Evolutionary conservation across 257 asterid species (phyloP).

Genomic region (Solanum chiquidenum): DNA sequence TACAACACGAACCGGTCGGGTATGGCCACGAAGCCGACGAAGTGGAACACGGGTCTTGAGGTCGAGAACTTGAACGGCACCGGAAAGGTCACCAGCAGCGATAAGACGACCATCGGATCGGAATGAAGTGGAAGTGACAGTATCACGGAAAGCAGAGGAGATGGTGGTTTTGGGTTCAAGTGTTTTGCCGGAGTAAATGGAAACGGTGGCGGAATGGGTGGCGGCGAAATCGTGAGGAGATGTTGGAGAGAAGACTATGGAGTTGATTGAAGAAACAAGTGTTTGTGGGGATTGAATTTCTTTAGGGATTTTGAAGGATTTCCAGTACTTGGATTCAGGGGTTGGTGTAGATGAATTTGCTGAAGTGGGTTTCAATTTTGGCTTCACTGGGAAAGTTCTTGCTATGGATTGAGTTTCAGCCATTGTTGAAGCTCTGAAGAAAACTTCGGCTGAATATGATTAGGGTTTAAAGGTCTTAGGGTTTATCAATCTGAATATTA

Average conservation of each 20-base stretch:
- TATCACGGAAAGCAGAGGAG: constrained; percentile 32
- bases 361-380: constrained; percentile 55
- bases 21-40: constrained; percentile 63
- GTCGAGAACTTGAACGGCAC: constrained; percentile 68
- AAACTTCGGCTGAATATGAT: not conserved
- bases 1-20: constrained; percentile 56
- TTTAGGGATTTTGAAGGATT: constrained; percentile 67
- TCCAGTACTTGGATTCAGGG: constrained; percentile 81
- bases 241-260: constrained; percentile 54
- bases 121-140: constrained; percentile 53
- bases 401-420: constrained; percentile 21
- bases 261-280: constrained; percentile 35
- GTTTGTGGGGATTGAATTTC: constrained; percentile 36
- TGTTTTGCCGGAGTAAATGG: constrained; percentile 46
- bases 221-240: constrained; percentile 83
- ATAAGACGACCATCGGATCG: constrained; percentile 72
- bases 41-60: constrained; percentile 43
- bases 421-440: constrained; percentile 19
- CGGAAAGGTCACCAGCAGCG: constrained; percentile 72
- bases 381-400: constrained; percentile 41
- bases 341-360: constrained; percentile 34
- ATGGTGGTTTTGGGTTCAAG: constrained; percentile 47
- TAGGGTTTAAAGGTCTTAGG: not conserved
- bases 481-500: not conserved
- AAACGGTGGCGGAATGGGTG: constrained; percentile 63